A percentile compares a stretch with the other conserved stretches of the same genome.
These are phyloP conservation scores for Ramalina intermedia DNA, from an alignment of 495 filamentous ascomycete species.

Conservation along the genomic window DNA sequence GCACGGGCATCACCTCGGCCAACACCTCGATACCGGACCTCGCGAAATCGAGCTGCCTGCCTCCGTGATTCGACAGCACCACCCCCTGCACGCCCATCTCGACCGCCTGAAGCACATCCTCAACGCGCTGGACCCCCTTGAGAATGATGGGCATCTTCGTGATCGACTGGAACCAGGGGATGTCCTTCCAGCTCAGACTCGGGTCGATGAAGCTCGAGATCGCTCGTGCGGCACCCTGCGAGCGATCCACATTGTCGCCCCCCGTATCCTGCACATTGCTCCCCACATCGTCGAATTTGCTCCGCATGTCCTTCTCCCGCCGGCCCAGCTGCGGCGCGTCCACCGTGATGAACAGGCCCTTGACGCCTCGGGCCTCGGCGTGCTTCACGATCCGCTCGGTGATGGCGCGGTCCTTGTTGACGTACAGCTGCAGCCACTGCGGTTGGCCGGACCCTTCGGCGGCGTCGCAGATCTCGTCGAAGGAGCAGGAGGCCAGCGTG, in stretches of 20 bases:
- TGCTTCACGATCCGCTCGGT: constrained; percentile 83
- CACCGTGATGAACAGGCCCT: constrained; percentile 95
- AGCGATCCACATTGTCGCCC: constrained; percentile 58
- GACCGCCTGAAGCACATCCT: constrained; percentile 79
- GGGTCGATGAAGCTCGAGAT: constrained; percentile 97
- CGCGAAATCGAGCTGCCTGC: constrained; percentile 89
- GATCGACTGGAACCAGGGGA: constrained; percentile 84
- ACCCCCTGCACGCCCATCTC: constrained; percentile 80
- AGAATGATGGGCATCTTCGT: constrained; percentile 95
- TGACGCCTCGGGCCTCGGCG: constrained; percentile 85
- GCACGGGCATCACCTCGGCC: constrained; percentile 89
- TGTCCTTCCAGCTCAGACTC: constrained; percentile 75
- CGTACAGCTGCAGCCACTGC: constrained; percentile 96
- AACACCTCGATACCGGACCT: constrained; percentile 85
- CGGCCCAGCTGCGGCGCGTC: constrained; percentile 92
- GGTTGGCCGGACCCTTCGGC: constrained; percentile 55
- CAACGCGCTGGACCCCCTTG: constrained; percentile 91
- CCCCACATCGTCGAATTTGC: constrained; percentile 77
- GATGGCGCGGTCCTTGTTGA: constrained; percentile 90
- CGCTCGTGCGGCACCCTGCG: constrained; percentile 79
- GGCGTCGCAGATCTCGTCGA: constrained; percentile 92
- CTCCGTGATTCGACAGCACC: constrained; percentile 93
- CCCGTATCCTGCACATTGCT: constrained; percentile 60
- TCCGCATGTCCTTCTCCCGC: constrained; percentile 89
- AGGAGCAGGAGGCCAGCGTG: constrained; percentile 91